Percentiles rank a stretch among this genome's conserved stretches.
Evolutionary conservation across 1,139 yeast genomes (phyloP).

Genomic region (Yamadazyma taylorii): DNA sequence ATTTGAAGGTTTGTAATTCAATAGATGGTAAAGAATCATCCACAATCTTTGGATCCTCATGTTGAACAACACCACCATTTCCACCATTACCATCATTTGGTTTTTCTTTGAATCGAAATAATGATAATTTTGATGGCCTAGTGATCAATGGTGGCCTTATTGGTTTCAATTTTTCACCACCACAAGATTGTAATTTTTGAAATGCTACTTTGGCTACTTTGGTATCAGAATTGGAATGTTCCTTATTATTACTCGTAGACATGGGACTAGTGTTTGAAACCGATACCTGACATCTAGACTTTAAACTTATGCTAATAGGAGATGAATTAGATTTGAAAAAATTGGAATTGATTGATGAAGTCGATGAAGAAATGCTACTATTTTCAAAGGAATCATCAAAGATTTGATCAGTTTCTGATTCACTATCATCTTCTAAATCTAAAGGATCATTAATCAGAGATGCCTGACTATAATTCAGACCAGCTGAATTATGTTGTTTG

Average conservation of each 20-base stretch:
- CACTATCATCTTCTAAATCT: conserved; percentile 9
- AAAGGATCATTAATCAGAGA: conserved; percentile 5
- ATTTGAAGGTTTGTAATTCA: conserved; percentile 9
- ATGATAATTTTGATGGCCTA: not conserved
- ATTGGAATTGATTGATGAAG: conserved; percentile 1
- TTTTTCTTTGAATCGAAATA: not conserved
- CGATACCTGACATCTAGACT: not conserved
- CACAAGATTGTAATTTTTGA: not conserved
- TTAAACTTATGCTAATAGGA: conserved; percentile 4
- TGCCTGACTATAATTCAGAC: no score
- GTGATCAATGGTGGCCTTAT: not conserved
- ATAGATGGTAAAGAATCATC: conserved; percentile 4
- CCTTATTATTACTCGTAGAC: not conserved
- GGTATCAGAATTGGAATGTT: no score
- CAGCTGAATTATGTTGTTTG: not conserved
- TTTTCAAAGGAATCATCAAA: conserved; percentile 15
- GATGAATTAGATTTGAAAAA: conserved; percentile 1
- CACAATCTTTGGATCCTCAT: conserved; percentile 2
- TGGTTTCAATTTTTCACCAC: no score
- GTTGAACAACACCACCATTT: no score
- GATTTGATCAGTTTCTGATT: conserved; percentile 10
- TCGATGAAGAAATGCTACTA: conserved; percentile 2
- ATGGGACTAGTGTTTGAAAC: not conserved
- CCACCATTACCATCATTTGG: no score
- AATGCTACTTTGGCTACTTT: not conserved